Evolutionary conservation across 345 rosid species (phyloP), one percentile per base, ranked within the genome.

Genomic region (Populus davidiana): DNA sequence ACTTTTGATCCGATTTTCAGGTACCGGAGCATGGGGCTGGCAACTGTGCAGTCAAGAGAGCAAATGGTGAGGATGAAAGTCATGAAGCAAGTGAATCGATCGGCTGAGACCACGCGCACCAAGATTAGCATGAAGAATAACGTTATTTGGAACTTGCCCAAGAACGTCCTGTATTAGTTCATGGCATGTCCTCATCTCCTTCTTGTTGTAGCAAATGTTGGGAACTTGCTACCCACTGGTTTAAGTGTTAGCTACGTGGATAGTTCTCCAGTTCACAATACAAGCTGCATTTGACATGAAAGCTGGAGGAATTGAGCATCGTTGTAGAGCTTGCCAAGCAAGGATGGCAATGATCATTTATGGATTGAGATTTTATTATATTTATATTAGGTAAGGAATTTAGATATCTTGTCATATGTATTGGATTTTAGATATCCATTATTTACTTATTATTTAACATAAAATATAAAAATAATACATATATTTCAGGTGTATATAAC

Each of bases 21-120:
- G 87, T 94, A 94, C 88, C 84, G 84, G 88, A 91, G 91, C 87
- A 86, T 93, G 90, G 98, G 99, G 64, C 72, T 95, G 83, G 89
- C 87, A 65, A 93, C 97, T 0, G 92, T 88, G 69, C 94, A 81
- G 64, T 84, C 98, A 7, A 91, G 86, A 80, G 92, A 91, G 87
- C 92, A 88, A 59, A 78, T 82, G 79, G 89, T 92, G 81, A 90
- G 88, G 91, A 87, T 90, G 94, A 93, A 91, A 86, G 94, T 83
- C 81, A 74, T 90, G 72, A 91, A 88, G 81, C 86, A 87, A 82
- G 90, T 92, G 92, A 91, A 85, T 77, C 77, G 87, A 75, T 79
- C 87, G 10, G 90, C 77, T n/a, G 97, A 93, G 84, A 82, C 88
- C 0, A 91, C 89, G 95, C 93, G 94, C 52, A 71, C 85, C 43